Evolutionary conservation across 495 filamentous ascomycete genomes (phyloP).

Genomic region (Aspergillus kassunensis): DNA sequence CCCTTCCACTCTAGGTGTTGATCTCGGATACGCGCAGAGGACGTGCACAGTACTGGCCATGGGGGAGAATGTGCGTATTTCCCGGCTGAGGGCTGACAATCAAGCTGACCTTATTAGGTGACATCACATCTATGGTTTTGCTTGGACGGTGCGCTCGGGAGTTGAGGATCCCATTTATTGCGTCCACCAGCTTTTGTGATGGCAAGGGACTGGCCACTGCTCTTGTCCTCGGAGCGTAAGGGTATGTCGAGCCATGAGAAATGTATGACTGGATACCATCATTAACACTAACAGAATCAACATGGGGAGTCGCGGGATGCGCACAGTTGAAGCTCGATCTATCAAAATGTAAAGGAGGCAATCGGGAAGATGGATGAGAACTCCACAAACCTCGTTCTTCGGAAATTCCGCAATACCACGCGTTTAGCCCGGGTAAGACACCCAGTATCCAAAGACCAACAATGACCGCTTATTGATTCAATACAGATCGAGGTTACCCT

Average conservation of each 20-base stretch:
- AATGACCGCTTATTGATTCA: not conserved
- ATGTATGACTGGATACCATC: not conserved
- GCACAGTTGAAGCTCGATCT: constrained; percentile 4
- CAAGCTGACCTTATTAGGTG: not conserved
- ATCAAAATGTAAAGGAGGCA: constrained; percentile 9
- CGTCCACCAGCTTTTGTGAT: constrained; percentile 3
- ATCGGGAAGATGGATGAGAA: constrained; percentile 5
- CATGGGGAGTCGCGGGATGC: constrained; percentile 10
- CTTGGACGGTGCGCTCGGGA: constrained; percentile 5
- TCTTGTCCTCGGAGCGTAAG: constrained; percentile 6
- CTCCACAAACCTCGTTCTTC: not conserved
- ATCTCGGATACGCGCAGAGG: not conserved
- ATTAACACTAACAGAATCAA: not conserved
- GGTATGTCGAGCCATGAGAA: not conserved
- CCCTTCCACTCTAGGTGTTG: not conserved
- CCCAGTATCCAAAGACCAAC: too few relatives aligned
- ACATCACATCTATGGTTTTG: constrained; percentile 8
- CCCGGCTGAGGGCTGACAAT: not conserved
- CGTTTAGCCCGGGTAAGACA: constrained; percentile 5
- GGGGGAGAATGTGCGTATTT: constrained; percentile 9
- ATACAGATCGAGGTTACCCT: constrained; percentile 7
- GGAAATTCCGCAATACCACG: constrained; percentile 5
- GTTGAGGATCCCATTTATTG: constrained; percentile 7
- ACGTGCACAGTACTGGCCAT: constrained; percentile 1
- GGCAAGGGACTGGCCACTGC: constrained; percentile 8